These are phyloP conservation scores for Gossypium davidsonii DNA, from an alignment of 441 rosid species.

Conservation along the genomic window DNA sequence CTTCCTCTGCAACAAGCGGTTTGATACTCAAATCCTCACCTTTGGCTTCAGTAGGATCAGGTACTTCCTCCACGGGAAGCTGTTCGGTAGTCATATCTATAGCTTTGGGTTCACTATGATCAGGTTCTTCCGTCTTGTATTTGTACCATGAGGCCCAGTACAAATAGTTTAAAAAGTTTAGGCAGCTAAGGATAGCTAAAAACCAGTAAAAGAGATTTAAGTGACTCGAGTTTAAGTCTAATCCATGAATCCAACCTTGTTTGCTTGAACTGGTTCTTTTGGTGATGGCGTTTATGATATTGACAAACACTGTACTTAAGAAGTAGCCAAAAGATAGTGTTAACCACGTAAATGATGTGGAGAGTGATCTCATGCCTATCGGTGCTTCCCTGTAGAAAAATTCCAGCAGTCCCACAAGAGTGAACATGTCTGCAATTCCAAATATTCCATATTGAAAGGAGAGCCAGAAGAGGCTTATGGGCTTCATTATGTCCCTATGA, in stretches of 20 bases:
- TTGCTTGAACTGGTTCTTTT: conserved; percentile 14
- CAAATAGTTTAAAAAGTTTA: conserved; percentile 36
- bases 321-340: conserved; percentile 19
- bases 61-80: neutral
- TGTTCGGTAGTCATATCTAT: neutral
- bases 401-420: conserved; percentile 22
- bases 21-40: neutral
- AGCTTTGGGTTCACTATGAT: neutral
- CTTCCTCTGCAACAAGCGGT: neutral
- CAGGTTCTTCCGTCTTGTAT: conserved; percentile 27
- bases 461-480: conserved; percentile 20
- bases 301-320: conserved; percentile 12
- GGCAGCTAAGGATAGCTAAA: conserved; percentile 26
- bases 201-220: conserved; percentile 20
- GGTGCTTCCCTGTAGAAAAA: conserved; percentile 20
- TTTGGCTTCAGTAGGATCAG: neutral
- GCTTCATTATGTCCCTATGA: neutral
- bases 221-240: conserved; percentile 9
- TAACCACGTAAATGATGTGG: conserved; percentile 11
- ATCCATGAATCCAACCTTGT: conserved; percentile 38
- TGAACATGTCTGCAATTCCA: conserved; percentile 27
- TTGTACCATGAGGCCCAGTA: conserved; percentile 50
- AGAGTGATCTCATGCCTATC: conserved; percentile 11
- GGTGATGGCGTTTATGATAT: conserved; percentile 12
- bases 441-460: conserved; percentile 21